These are phyloP conservation scores for Eragrostis tef DNA, from an alignment of 202 grass and related monocot genomes.

Conservation along the genomic window DNA sequence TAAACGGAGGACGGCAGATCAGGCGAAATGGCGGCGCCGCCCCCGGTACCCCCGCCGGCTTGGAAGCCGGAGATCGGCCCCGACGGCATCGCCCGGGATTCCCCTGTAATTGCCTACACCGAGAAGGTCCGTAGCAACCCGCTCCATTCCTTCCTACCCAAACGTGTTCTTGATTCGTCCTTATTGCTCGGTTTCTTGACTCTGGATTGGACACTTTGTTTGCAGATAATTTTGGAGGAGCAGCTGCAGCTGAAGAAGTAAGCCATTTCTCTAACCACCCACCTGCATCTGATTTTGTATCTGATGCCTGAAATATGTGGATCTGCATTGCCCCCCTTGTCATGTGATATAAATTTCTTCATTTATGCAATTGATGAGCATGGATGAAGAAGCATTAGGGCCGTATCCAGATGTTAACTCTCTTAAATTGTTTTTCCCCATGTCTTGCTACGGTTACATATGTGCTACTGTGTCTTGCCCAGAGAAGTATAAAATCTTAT, in stretches of 20 bases:
- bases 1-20: slow-evolving; percentile 30
- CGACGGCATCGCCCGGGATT: slow-evolving; percentile 72
- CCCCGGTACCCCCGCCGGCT: slow-evolving; percentile 37
- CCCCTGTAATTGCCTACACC: slow-evolving; percentile 88
- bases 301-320: slow-evolving; percentile 39
- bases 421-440: slow-evolving; percentile 3
- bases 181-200: slow-evolving; percentile 32
- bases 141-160: background rate
- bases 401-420: background rate
- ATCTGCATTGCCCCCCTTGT: slow-evolving; percentile 33
- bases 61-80: slow-evolving; percentile 80
- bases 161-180: slow-evolving; percentile 17
- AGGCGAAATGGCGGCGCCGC: slow-evolving; percentile 57
- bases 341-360: slow-evolving; percentile 18
- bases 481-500: background rate
- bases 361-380: slow-evolving; percentile 1
- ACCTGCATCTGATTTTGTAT: slow-evolving; percentile 4
- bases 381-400: slow-evolving; percentile 10
- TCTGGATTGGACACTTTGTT: slow-evolving; percentile 24
- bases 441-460: background rate
- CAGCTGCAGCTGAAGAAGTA: slow-evolving; percentile 61
- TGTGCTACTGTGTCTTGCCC: background rate
- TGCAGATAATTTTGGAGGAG: slow-evolving; percentile 55
- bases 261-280: slow-evolving; percentile 21
- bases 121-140: slow-evolving; percentile 67